Evolutionary conservation across 2,329 filamentous ascomycete species (phyloP), one percentile per base, ranked within the genome.

Genomic region (Colletotrichum scovillei): DNA sequence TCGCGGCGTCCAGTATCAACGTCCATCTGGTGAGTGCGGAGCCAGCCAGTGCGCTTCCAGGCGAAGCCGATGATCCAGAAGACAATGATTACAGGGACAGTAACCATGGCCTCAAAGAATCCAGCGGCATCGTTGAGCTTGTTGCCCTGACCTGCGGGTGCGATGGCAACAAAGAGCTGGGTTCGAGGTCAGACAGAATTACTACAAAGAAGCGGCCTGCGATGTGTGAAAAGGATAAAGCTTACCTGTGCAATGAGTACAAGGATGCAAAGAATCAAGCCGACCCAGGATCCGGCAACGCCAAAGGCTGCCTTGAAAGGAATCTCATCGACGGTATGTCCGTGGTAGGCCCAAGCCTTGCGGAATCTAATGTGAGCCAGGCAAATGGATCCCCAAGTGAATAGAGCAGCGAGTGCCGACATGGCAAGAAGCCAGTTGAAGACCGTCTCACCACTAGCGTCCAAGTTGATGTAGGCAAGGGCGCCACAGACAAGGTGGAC

Each of bases 301-400:
- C 92, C 93, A 46, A 86, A 85, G 53, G 89, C 83, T 2, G 91
- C 90, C 64, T 85, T 81, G 84, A 92, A 94, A 0, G 92, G 90
- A 16, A 95, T 88, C 81, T 94, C 92, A 55, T 92, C 88, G 1
- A 92, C 80, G 2, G 86, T 88, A 79, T 91, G 90, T n/a, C 91
- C 89, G 53, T 91, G 86, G 32, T 85, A 81, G 30, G 83, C 84
- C 92, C 92, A 94, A 0, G 91, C 92, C 2, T 81, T 78, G 46
- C 92, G 90, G 86, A 93, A 93, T 24, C 92, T 90, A 78, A 94
- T 92, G 77, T 94, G 92, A 2, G 90, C 87, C 3, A 92, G 82
- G 77, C 91, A 93, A 77, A 93, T 92, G 52, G 89, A 92, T 22
- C 88, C 91, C 92, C 92, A 94, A 12, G 91, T 91, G 80, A 92